A percentile compares a stretch with the other conserved stretches of the same genome.
phyloP scores from a whole-genome alignment of 495 filamentous ascomycete genomes.

The Talaromyces liani region DNA sequence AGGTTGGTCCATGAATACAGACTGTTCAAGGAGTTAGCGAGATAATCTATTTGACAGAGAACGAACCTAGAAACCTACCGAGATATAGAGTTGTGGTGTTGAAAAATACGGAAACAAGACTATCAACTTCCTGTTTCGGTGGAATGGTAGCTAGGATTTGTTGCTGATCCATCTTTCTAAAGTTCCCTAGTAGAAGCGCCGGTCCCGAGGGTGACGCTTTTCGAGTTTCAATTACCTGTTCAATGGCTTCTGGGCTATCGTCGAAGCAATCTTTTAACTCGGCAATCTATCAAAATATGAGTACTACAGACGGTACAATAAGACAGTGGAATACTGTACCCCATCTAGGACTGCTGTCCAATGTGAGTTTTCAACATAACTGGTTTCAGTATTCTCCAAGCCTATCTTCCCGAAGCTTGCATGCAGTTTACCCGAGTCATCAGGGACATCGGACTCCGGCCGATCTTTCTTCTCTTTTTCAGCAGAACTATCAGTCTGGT shows the following conservation, averaged over 20 bases:
- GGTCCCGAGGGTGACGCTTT: background rate
- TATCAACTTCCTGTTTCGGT: conserved; percentile 9
- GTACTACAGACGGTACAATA: no score
- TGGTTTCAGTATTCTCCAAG: background rate
- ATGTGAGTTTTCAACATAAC: conserved; percentile 14
- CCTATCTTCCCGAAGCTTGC: background rate
- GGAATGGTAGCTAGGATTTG: conserved; percentile 14
- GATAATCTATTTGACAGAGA: background rate
- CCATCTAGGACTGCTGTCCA: conserved; percentile 15
- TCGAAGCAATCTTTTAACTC: conserved; percentile 77
- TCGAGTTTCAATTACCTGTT: conserved; percentile 21
- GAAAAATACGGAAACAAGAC: conserved; percentile 13
- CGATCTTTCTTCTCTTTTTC: background rate
- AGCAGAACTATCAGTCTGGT: background rate
- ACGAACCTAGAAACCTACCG: background rate
- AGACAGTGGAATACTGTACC: background rate
- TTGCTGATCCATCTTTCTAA: background rate
- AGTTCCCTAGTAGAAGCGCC: conserved; percentile 8
- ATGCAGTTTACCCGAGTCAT: conserved; percentile 7
- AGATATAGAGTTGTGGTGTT: background rate
- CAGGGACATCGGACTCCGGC: background rate
- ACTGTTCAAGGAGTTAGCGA: conserved; percentile 4
- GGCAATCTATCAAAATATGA: conserved; percentile 44
- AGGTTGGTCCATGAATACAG: conserved; percentile 15
- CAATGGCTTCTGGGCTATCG: conserved; percentile 23